Base-by-base conservation (phyloP, 495 filamentous ascomycete genomes). In the Aspergillus hancockii region DNA sequence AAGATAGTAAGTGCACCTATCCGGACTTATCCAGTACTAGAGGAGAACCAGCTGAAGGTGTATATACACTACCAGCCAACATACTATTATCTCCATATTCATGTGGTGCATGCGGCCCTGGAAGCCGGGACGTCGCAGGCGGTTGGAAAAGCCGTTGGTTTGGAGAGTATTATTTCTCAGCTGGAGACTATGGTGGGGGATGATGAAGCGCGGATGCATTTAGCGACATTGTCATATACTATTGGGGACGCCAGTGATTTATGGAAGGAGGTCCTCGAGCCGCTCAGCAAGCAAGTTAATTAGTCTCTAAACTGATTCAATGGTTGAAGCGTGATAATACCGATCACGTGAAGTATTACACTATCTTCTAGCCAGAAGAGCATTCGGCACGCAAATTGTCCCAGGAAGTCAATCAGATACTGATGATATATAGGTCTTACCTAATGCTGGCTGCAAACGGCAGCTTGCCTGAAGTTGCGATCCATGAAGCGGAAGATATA, bases 91-190 rank as follows among this genome's bases (percentile, higher is more conserved):
- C 40, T 43, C 16, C 40, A 43, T 21, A 19, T 43, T 1, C 40
- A 43, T 21, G 40, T 43, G 40, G 40, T 43, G 7, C 40, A 43
- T 43, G 40, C 40, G 6, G 40, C 40, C 1, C n/a, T 43, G 40
- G 40, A 43, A 21, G 40, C 40, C 14, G 40, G 40, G 16, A 43
- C 18, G 14, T 43, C 40, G 14, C 40, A 43, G 40, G 40, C 40
- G 4, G 40, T 43, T n/a, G 40, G 40, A 7, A 43, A 43, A 16
- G 40, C 40, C 40, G 14, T 43, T 19, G 40, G 40, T 21, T 7
- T 43, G 40, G 40, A 43, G 14, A 43, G n/a, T 43, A 43, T 43
- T 21, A 43, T 43, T 4, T 43, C 40, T 43, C 40, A 43, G 40
- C 40, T 43, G 40, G 40, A 43, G 40, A 21, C 40, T n/a, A 43